Percentiles rank a stretch among this genome's conserved stretches.
Evolutionary conservation across 73 alveolate species (phyloP).

Genomic region (Symbiodinium natans): DNA sequence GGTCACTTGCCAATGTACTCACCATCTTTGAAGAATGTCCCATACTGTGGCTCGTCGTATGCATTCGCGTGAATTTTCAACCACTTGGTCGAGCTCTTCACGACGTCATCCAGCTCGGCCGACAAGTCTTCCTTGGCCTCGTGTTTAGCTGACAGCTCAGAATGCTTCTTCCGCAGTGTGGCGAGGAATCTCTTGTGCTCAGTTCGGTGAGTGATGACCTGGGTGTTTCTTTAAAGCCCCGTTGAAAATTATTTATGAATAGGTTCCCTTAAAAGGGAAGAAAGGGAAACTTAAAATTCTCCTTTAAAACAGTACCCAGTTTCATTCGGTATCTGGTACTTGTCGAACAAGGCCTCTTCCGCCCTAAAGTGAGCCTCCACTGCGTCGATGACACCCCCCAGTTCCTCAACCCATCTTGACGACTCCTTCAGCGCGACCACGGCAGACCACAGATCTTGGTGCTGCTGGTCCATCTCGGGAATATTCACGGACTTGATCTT

Average conservation of each 20-base stretch:
- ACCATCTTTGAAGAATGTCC: conserved; percentile 71
- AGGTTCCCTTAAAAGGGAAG: too few relatives aligned
- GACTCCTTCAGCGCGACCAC: conserved; percentile 60
- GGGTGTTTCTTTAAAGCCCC: too few relatives aligned
- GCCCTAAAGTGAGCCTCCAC: conserved; percentile 71
- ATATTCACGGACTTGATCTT: conserved; percentile 13
- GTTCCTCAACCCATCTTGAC: conserved; percentile 32
- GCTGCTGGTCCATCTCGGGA: conserved; percentile 72
- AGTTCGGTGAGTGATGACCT: conserved; percentile 49
- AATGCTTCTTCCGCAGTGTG: conserved; percentile 3
- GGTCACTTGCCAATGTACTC: conserved; percentile 46
- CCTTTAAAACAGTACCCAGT: conserved; percentile 16
- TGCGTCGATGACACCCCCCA: conserved; percentile 27
- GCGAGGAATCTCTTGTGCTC: conserved; percentile 35
- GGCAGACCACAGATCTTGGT: conserved; percentile 31
- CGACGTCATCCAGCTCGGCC: background rate
- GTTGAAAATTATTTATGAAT: too few relatives aligned
- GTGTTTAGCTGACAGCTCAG: background rate
- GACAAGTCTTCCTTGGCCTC: background rate
- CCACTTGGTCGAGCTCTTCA: conserved; percentile 6
- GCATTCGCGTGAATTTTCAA: conserved; percentile 54
- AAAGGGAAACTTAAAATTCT: background rate
- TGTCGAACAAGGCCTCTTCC: conserved; percentile 49
- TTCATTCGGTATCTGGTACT: conserved; percentile 60
- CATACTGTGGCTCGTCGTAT: conserved; percentile 61